Evolutionary conservation across 305 asterid genomes (phyloP).

Genomic region (Stenogyne calaminthoides): DNA sequence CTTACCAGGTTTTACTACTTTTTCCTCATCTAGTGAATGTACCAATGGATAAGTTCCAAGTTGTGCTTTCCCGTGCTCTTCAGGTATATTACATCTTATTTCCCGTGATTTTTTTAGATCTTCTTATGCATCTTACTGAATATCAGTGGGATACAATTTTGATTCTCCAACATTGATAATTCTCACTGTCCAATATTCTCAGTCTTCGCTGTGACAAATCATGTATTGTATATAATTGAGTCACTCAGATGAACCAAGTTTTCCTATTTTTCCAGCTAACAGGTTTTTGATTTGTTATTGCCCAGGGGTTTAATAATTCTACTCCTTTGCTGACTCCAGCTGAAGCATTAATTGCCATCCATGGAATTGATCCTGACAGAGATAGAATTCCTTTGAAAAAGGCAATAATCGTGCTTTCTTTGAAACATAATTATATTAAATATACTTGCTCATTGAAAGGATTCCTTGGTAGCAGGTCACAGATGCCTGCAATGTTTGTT

Average conservation of each 20-base stretch:
- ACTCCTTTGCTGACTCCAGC: slow-evolving; percentile 82
- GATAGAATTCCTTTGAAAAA: slow-evolving; percentile 93
- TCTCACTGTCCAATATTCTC: neutral
- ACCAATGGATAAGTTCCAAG: slow-evolving; percentile 80
- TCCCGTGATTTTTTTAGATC: too few relatives aligned
- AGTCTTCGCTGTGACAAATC: neutral
- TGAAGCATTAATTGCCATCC: slow-evolving; percentile 95
- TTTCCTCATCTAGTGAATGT: slow-evolving; percentile 82
- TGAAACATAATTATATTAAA: slow-evolving; percentile 28
- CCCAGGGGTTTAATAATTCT: slow-evolving; percentile 72
- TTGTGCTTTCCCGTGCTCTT: slow-evolving; percentile 74
- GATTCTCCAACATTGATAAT: neutral
- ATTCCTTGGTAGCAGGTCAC: slow-evolving; percentile 67
- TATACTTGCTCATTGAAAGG: slow-evolving; percentile 31
- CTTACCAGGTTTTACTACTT: slow-evolving; percentile 67
- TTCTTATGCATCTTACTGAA: too few relatives aligned
- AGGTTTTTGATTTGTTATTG: slow-evolving; percentile 32
- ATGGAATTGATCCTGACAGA: slow-evolving; percentile 89
- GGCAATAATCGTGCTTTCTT: slow-evolving; percentile 45
- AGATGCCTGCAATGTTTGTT: slow-evolving; percentile 98
- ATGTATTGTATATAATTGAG: neutral
- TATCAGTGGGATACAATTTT: too few relatives aligned
- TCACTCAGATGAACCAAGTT: slow-evolving; percentile 8
- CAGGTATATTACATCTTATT: slow-evolving; percentile 59
- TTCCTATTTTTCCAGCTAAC: slow-evolving; percentile 26